phyloP scores from a whole-genome alignment of 208 protist genomes.

The Crithidia brevicula region DNA sequence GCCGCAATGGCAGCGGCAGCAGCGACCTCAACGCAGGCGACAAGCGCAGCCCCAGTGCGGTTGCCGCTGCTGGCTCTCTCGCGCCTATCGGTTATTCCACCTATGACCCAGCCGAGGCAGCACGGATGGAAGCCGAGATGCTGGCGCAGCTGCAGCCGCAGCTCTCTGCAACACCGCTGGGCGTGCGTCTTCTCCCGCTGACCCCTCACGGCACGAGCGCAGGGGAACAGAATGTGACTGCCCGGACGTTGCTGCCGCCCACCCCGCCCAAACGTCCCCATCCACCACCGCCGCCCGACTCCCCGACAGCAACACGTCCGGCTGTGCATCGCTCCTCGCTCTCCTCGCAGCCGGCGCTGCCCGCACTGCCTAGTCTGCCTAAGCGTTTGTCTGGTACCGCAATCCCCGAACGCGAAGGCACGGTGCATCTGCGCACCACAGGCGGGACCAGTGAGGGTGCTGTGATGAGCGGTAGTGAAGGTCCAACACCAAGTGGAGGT shows the following conservation, averaged over 20 bases:
- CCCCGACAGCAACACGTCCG: neutral
- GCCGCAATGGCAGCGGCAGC: neutral
- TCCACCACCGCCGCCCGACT: neutral
- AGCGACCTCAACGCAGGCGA: neutral
- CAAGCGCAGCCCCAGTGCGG: neutral
- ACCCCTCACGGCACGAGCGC: neutral
- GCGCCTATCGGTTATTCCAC: slow-evolving; percentile 50
- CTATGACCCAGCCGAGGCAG: slow-evolving; percentile 34
- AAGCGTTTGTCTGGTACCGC: neutral
- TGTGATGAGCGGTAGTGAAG: too few species aligned
- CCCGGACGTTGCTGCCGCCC: neutral
- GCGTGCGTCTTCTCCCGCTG: slow-evolving; percentile 24
- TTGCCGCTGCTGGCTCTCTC: slow-evolving; percentile 1
- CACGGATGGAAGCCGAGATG: slow-evolving; percentile 15
- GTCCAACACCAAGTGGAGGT: neutral
- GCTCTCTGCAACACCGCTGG: slow-evolving; percentile 23
- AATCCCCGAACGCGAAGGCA: too few species aligned
- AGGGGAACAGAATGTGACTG: neutral
- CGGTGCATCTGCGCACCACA: neutral
- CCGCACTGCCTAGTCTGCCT: slow-evolving; percentile 23
- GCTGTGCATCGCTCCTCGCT: neutral
- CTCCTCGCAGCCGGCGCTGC: slow-evolving; percentile 11
- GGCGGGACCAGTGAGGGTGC: neutral
- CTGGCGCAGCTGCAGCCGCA: slow-evolving; percentile 17
- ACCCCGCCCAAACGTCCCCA: neutral